Evolutionary conservation across 176 grass and related monocot genomes (phyloP), one percentile per base, ranked within the genome.

Genomic region (Cenchrus purpureus): DNA sequence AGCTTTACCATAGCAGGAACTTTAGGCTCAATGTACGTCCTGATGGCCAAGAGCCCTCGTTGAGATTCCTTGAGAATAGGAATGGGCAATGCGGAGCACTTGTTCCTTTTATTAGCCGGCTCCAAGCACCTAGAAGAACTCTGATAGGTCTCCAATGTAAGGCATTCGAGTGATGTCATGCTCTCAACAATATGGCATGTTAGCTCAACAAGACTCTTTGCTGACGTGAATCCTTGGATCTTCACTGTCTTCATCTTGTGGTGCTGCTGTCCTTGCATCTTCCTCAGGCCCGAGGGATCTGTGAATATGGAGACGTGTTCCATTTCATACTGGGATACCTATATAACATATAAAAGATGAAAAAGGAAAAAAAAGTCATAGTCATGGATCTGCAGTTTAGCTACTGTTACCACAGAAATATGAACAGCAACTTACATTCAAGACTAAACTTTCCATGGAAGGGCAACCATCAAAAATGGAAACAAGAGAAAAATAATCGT

Each of bases 401-500:
- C 45, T 46, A 46, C 8, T 46, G 8, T 0, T 8, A 46, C 8
- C 7, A 46, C 7, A 46, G 45, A 46, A 46, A 25, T 25, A 25
- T 25, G 22, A 25, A 25, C 22, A 25, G 6, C 45, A 46, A 46
- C 7, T 46, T 43, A 77, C 54, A 71, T 71, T 4, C 68, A 71
- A 49, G 44, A 12, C 4, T 7, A 71, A 20, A 22, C 44, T 71
- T 20, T 71, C 68, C 68, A 71, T 25, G 20, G 19, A 70, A 19
- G 68, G 68, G 46, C 43, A 20, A 71, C 44, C 68, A 11, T 46
- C 43, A n/a, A 71, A 19, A 20, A 71, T 49, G 44, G 10, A 49
- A 49, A 45, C 68, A 20, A 71, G 68, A 71, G 68, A 71, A 17
- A 71, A 71, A 49, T 49, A 71, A 71, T 71, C 68, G 80, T 65